Base-by-base conservation (phyloP, 2,329 filamentous ascomycete genomes). In the Aspergillus neoniger region DNA sequence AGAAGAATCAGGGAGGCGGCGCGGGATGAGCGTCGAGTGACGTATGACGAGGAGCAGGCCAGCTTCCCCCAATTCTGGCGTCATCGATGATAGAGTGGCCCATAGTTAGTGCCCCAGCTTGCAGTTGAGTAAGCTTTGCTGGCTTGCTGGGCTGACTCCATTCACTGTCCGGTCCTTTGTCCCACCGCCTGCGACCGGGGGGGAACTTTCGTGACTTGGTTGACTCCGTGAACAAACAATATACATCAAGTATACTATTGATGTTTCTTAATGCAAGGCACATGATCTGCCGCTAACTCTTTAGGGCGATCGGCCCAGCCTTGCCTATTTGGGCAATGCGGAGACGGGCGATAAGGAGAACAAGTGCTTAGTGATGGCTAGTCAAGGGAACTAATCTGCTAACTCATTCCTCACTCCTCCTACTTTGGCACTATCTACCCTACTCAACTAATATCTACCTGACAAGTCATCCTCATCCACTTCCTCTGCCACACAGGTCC, bases 11-110 rank as follows among this genome's bases (percentile, higher is more conserved):
- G 32, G 38, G 55, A 52, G 36, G 21, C 43, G 54, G 53, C 49
- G 44, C 63, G 59, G 66, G 61, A 73, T 74, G 72, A 74, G 72
- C 63, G 62, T 56, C 65, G 59, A 69, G 70, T 74, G 72, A 74
- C 72, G 72, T 74, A 74, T 67, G 41, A 17, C 14, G 23, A 25
- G 28, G 23, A 47, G 39, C 41, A 47, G 53, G n/a, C 39, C 39
- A 19, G 44, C 39, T 12, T 19, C 50, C 64, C 32, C 32, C 32
- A 36, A 56, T 69, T 63, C 63, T 68, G 67, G 69, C 69, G 68
- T 70, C 69, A 70, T 70, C 63, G 61, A 64, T 55, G 53, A 47
- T 32, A 47, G 53, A 32, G 51, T 43, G 53, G 53, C 53, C 53
- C 53, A 47, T 55, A 41, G 53, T 55, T 41, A 8, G 30, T 55